Percentiles rank a stretch among this genome's conserved stretches.
Conservation (phyloP, 179 eudicot genomes). For the Corrigiola litoralis region DNA sequence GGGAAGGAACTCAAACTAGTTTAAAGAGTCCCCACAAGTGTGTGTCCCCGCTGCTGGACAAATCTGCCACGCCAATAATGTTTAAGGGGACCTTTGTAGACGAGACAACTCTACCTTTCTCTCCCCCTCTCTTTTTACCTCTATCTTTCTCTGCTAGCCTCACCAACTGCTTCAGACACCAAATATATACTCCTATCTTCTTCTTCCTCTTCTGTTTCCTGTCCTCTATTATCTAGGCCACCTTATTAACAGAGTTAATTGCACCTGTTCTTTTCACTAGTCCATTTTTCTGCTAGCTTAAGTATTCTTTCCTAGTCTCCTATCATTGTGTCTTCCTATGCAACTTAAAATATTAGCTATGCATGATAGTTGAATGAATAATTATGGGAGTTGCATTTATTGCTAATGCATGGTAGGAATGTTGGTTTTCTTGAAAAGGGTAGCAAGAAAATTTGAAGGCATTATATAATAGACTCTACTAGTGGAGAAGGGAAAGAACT, state of each 20-base stretch:
- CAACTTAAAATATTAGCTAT: too few species aligned
- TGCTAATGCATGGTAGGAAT: constrained; percentile 35
- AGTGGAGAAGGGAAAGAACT: background rate
- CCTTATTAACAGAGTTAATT: background rate
- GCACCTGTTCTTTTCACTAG: background rate
- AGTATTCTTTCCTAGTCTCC: too few species aligned
- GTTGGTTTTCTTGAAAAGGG: constrained; percentile 35
- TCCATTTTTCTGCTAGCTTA: too few species aligned
- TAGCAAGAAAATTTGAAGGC: background rate
- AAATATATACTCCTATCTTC: constrained; percentile 3
- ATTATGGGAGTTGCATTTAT: constrained; percentile 7
- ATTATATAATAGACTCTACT: background rate
- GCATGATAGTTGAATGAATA: too few species aligned
- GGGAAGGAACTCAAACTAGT: background rate
- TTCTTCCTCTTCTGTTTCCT: background rate
- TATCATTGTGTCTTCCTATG: background rate
- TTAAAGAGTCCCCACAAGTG: constrained; percentile 34
- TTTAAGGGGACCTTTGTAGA: constrained; percentile 14
- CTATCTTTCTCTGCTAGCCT: background rate
- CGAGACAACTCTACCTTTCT: background rate
- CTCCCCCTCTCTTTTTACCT: constrained; percentile 3
- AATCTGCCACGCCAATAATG: constrained; percentile 49
- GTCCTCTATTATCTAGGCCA: background rate
- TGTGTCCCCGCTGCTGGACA: constrained; percentile 39
- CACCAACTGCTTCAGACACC: constrained; percentile 22